Evolutionary conservation across 352 stramenopile species (phyloP), one percentile per base, ranked within the genome.

Genomic region (Pseudoperonospora humuli): DNA sequence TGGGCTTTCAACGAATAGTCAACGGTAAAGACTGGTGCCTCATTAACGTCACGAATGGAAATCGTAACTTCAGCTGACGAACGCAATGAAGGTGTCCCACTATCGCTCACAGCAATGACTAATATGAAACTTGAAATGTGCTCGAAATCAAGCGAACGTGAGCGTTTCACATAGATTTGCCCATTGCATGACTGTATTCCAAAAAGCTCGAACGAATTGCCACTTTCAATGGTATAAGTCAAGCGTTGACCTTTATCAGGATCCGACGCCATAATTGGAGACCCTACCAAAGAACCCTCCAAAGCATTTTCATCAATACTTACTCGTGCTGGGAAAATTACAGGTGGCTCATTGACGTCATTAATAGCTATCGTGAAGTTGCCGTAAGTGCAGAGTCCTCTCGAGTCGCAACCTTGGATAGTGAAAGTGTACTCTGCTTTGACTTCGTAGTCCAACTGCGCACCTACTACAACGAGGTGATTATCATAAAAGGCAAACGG

Each of bases 161-260:
- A 54, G 6, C 54, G 52, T 14, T 59, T 59, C 0, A 84, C 54
- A 13, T 64, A 79, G 5, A 84, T 17, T 45, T 84, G 71, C 0
- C 71, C 71, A 39, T 60, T 78, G 28, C 71, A 78, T 10, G 58
- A 28, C 14, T 72, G 28, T 23, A 80, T 76, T 2, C 51, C 63
- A 33, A 84, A 84, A 5, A 70, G 43, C 6, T 50, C 57, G 15
- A 62, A 29, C 2, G 45, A 44, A 18, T 65, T 57, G 0, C 45
- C 64, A 4, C 56, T 35, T 0, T 26, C 39, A 10, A 84, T 76
- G 7, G 7, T 21, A 39, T 39, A 64, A 0, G 28, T 9, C 21
- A 64, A 48, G 7, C 32, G 43, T 24, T 64, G 50, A 5, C 55
- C 55, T 27, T 34, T 18, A 39, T 64, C 55, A 7, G 55, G 49